Evolutionary conservation across 176 grass and related monocot genomes (phyloP).

Genomic region (Aechmea fasciata): DNA sequence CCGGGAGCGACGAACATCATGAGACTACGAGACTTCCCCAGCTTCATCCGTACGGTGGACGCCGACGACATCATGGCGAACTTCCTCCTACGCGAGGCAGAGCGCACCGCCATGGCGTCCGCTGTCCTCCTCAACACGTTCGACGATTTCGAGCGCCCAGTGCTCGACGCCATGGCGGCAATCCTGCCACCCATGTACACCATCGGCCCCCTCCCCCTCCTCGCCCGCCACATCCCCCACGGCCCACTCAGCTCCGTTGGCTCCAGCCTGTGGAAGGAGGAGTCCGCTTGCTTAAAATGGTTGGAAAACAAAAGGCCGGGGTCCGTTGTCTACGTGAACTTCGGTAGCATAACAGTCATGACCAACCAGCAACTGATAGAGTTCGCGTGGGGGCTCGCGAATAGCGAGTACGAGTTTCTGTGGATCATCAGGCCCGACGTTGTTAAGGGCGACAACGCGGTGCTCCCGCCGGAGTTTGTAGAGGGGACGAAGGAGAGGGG

Average conservation of each 20-base stretch:
- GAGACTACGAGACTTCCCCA: constrained; percentile 2
- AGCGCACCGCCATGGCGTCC: neutral
- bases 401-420: neutral
- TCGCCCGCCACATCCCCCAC: neutral
- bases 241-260: neutral
- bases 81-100: neutral
- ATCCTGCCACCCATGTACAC: constrained; percentile 11
- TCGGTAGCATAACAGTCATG: constrained; percentile 13
- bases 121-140: no score
- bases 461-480: constrained; percentile 3
- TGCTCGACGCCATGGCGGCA: no score
- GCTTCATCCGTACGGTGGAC: constrained; percentile 6
- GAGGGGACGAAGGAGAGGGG: neutral
- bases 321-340: constrained; percentile 9
- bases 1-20: constrained; percentile 6
- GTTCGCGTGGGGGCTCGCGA: constrained; percentile 12
- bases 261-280: constrained; percentile 11
- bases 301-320: neutral
- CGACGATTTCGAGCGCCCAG: no score
- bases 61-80: neutral
- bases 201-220: neutral
- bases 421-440: constrained; percentile 10
- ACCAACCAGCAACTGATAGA: constrained; percentile 5
- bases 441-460: neutral
- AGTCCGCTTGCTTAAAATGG: neutral